A percentile compares a stretch with the other conserved stretches of the same genome.
phyloP scores from a whole-genome alignment of 2,329 filamentous ascomycete genomes.

The Westerdykella ornata region DNA sequence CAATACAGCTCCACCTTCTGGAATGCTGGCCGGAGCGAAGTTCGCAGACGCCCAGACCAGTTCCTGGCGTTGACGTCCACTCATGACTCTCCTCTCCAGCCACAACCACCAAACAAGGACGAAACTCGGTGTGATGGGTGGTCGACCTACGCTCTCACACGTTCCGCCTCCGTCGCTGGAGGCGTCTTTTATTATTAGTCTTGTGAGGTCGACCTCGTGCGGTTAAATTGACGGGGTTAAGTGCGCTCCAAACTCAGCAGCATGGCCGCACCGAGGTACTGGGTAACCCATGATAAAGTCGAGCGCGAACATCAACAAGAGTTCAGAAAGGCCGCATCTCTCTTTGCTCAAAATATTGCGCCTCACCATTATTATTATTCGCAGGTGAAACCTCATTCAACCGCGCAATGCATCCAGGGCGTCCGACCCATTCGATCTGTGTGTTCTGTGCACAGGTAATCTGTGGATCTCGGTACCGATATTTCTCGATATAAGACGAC shows the following conservation, averaged over 20 bases:
- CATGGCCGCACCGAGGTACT: no score
- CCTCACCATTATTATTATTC: no score
- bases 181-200: not conserved
- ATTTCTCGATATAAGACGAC: conserved; percentile 11
- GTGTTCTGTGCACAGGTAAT: not conserved
- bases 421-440: not conserved
- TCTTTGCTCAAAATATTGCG: no score
- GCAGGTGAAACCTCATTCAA: no score
- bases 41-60: not conserved
- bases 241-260: not conserved
- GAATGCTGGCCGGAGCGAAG: not conserved
- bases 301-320: no score
- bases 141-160: not conserved
- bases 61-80: not conserved
- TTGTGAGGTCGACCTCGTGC: conserved; percentile 1
- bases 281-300: no score
- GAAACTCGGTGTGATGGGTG: not conserved
- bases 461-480: conserved; percentile 9
- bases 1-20: conserved; percentile 1
- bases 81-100: not conserved
- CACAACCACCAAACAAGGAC: not conserved
- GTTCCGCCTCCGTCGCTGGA: conserved; percentile 4
- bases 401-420: no score
- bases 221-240: conserved; percentile 3
- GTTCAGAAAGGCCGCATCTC: no score